Evolutionary conservation across 805 yeast genomes (phyloP), one percentile per base, ranked within the genome.

Genomic region (Yarrowia deformans): DNA sequence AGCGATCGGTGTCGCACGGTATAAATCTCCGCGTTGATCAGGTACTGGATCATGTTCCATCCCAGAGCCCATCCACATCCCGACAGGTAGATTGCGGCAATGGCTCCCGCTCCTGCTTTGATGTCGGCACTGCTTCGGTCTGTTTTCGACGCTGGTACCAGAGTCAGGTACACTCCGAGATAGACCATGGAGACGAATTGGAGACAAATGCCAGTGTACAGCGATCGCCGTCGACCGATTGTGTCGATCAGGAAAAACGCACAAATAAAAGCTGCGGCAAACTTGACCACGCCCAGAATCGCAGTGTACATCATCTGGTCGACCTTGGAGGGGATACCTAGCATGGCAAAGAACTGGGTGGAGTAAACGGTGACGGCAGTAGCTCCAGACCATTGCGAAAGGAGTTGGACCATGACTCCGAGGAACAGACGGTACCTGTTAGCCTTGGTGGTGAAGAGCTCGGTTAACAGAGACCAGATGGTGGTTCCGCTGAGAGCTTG

Each of bases 221-320:
- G 52, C 8, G 52, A 48, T 6, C 35, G 4, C 7, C 52, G n/a
- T 48, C 52, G 23, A 29, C 52, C 52, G 8, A 48, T 48, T 2
- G 52, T 48, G 13, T 48, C 52, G 12, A 48, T 48, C 18, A 48
- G 35, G n/a, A 48, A 48, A 9, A 48, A 18, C 7, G 35, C 52
- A 16, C 52, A 48, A 5, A 32, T 14, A 2, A 29, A 32, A 5
- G 52, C 52, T 2, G 52, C 23, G 4, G 16, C 35, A 8, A 48
- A 16, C 12, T 48, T 48, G 18, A 48, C 12, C 0, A 48, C 52
- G 2, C 52, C 52, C 18, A 48, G 13, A 48, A 48, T 29, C 12
- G 52, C 52, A 1, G 52, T 48, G 35, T 48, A 48, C 52, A 48
- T 48, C 52, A 48, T 48, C 35, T 48, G 52, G 52, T 48, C 52